Evolutionary conservation across 768 basidiomycete species (phyloP).

Genomic region (Nidularia pulvinata): DNA sequence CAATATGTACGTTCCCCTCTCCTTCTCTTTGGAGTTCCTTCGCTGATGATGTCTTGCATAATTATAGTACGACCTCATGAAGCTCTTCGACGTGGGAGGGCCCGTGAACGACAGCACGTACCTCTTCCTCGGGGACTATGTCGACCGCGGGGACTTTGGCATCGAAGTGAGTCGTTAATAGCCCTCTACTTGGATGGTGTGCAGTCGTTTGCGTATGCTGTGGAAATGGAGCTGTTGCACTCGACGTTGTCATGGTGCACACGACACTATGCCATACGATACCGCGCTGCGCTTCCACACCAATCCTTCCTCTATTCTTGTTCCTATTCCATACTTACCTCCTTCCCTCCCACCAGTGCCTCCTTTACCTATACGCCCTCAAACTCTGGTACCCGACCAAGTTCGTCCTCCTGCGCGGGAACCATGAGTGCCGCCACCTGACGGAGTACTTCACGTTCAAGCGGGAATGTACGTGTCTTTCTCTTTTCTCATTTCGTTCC

Average conservation of each 20-base stretch:
- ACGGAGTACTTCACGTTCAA: constrained; percentile 99
- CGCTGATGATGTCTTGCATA: not conserved
- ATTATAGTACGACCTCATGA: constrained; percentile 93
- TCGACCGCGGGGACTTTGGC: constrained; percentile 94
- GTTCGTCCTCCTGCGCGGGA: constrained; percentile 86
- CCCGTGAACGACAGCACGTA: constrained; percentile 81
- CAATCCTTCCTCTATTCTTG: not conserved
- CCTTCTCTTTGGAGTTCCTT: not conserved
- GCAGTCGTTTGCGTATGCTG: too few species aligned
- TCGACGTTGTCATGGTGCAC: too few species aligned
- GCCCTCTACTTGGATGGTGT: too few species aligned
- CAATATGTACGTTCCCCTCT: constrained; percentile 71
- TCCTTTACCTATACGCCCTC: constrained; percentile 90
- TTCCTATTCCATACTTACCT: not conserved
- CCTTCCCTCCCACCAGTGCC: constrained; percentile 47
- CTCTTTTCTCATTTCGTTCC: not conserved
- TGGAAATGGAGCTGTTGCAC: too few species aligned
- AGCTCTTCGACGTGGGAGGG: constrained; percentile 95
- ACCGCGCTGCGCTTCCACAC: too few species aligned
- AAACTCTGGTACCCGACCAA: constrained; percentile 90
- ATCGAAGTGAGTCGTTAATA: constrained; percentile 39
- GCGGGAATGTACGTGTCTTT: constrained; percentile 75
- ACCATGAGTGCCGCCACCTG: constrained; percentile 96
- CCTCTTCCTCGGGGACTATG: constrained; percentile 96
- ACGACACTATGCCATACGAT: too few species aligned